Evolutionary conservation across 768 basidiomycete genomes (phyloP).

Genomic region (Tulasnella sp.): DNA sequence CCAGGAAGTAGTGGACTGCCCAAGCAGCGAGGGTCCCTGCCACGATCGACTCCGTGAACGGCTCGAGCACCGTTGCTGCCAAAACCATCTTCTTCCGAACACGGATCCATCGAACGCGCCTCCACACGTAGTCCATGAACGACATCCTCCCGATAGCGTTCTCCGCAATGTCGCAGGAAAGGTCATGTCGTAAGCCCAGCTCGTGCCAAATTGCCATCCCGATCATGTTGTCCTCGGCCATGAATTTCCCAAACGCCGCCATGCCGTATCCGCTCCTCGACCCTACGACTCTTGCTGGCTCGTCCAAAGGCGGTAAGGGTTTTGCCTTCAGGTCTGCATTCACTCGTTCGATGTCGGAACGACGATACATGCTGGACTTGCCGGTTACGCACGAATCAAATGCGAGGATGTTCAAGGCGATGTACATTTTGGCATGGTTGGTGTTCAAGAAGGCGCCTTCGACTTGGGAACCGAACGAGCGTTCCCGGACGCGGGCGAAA

Average conservation of each 20-base stretch:
- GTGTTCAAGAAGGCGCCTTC: slow-evolving; percentile 95
- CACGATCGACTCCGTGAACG: slow-evolving; percentile 80
- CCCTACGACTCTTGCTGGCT: neutral
- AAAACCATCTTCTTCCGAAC: slow-evolving; percentile 92
- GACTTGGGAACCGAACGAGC: slow-evolving; percentile 62
- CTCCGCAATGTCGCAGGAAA: slow-evolving; percentile 81
- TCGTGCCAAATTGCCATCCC: slow-evolving; percentile 89
- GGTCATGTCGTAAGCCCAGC: slow-evolving; percentile 71
- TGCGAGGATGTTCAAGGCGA: slow-evolving; percentile 81
- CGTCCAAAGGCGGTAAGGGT: neutral
- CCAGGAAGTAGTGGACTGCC: slow-evolving; percentile 33
- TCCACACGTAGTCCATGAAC: slow-evolving; percentile 70
- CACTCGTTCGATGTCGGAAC: slow-evolving; percentile 71
- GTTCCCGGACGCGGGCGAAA: slow-evolving; percentile 57
- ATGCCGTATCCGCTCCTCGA: slow-evolving; percentile 26
- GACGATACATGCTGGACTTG: slow-evolving; percentile 89
- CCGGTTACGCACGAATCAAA: slow-evolving; percentile 94
- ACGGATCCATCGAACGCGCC: slow-evolving; percentile 92
- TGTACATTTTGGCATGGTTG: slow-evolving; percentile 96
- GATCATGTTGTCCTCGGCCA: slow-evolving; percentile 99
- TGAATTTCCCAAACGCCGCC: slow-evolving; percentile 69
- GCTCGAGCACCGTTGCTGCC: slow-evolving; percentile 77
- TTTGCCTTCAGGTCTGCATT: slow-evolving; percentile 8
- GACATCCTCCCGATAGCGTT: slow-evolving; percentile 87
- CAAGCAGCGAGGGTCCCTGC: slow-evolving; percentile 52